A percentile compares a stretch with the other conserved stretches of the same genome.
Evolutionary conservation across 257 asterid genomes (phyloP).

Genomic region (Prunella vulgaris): DNA sequence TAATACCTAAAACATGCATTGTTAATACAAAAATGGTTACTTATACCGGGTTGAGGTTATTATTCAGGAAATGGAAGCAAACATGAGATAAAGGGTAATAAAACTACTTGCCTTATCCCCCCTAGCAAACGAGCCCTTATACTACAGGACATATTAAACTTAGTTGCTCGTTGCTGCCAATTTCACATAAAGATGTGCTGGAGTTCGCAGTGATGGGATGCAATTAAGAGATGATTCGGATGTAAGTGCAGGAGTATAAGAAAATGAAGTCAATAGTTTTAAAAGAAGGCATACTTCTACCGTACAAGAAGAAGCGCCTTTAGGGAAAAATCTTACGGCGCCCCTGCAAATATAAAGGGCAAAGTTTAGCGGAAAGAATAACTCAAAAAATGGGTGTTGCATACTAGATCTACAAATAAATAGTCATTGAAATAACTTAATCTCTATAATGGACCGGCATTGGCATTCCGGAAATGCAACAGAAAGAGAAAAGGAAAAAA

Average conservation of each 20-base stretch:
- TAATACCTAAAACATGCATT: no score
- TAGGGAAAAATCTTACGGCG: slow-evolving; percentile 86
- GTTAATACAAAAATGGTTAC: no score
- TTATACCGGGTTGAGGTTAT: no score
- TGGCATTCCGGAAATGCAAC: background rate
- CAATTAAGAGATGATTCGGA: background rate
- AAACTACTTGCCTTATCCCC: no score
- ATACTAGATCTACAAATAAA: slow-evolving; percentile 4
- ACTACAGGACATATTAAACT: background rate
- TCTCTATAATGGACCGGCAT: background rate
- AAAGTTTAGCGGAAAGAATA: slow-evolving; percentile 15
- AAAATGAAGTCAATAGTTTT: slow-evolving; percentile 9
- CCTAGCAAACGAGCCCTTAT: background rate
- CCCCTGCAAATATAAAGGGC: slow-evolving; percentile 62
- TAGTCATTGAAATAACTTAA: background rate
- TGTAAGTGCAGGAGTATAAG: background rate
- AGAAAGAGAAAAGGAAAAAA: background rate
- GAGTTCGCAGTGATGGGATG: background rate
- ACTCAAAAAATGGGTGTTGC: background rate
- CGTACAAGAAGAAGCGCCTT: slow-evolving; percentile 65
- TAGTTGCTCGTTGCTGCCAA: background rate
- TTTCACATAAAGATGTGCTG: slow-evolving; percentile 7
- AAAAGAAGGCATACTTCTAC: slow-evolving; percentile 59
- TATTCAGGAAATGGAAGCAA: no score
- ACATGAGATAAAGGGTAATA: no score